Evolutionary conservation across 75 land plant species (phyloP).

Genomic region (Pseudotsuga menziesii): DNA sequence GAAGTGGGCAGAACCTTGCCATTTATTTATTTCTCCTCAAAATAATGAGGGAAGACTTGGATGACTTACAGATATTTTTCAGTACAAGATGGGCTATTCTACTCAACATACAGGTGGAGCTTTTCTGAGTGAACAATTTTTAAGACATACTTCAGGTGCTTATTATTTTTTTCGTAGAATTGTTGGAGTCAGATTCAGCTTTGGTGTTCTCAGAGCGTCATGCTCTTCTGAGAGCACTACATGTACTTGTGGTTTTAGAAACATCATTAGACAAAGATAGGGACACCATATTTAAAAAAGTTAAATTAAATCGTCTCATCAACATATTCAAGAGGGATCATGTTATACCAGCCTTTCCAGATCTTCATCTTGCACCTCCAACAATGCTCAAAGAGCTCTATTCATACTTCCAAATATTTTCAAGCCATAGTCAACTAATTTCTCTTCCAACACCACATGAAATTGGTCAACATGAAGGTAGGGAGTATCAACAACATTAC

Average conservation of each 20-base stretch:
- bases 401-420: constrained; percentile 65
- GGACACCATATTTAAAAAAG: constrained; percentile 65
- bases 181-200: constrained; percentile 72
- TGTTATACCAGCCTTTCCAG: constrained; percentile 91
- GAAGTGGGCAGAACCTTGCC: too few relatives aligned
- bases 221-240: constrained; percentile 73
- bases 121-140: constrained; percentile 79
- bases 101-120: constrained; percentile 91
- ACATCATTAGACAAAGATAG: constrained; percentile 90
- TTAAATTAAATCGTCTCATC: constrained; percentile 80
- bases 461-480: constrained; percentile 72
- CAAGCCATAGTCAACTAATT: constrained; percentile 70
- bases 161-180: constrained; percentile 81
- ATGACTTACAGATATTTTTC: constrained; percentile 97
- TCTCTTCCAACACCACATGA: constrained; percentile 87
- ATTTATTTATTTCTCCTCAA: too few relatives aligned
- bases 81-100: constrained; percentile 99
- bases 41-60: constrained; percentile 96
- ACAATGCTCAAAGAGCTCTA: constrained; percentile 88
- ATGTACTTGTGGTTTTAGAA: constrained; percentile 85
- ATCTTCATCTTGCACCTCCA: constrained; percentile 92
- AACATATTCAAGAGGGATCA: constrained; percentile 90
- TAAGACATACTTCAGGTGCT: constrained; percentile 90
- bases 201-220: constrained; percentile 83
- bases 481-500: constrained; percentile 95